Percentiles rank a stretch among this genome's conserved stretches.
Conservation (phyloP, 257 asterid species). For the Fraxinus anomala region DNA sequence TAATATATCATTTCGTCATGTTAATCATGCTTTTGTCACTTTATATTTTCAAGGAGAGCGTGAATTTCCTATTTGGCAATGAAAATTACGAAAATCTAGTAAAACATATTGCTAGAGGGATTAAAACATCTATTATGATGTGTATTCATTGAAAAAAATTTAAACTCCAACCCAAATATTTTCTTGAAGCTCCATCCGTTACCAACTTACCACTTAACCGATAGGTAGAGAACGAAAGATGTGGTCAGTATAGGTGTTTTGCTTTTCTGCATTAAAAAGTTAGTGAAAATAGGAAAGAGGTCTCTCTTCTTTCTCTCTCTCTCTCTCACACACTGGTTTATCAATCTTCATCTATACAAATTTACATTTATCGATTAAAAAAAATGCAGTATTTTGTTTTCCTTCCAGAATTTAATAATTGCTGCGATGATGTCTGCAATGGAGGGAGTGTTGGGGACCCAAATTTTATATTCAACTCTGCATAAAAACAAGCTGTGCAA, state of each 20-base stretch:
- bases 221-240: not conserved
- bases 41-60: no score
- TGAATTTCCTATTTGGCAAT: no score
- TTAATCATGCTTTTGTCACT: no score
- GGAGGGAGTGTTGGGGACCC: constrained; percentile 46
- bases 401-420: constrained; percentile 27
- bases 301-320: not conserved
- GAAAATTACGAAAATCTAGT: no score
- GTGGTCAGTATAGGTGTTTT: constrained; percentile 11
- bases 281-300: constrained; percentile 11
- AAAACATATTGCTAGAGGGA: no score
- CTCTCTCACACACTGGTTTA: not conserved
- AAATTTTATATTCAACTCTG: constrained; percentile 46
- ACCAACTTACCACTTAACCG: not conserved
- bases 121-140: no score
- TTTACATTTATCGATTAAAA: not conserved
- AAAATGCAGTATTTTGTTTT: constrained; percentile 21
- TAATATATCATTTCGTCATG: no score
- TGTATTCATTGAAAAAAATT: no score
- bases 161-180: no score
- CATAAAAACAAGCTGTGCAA: constrained; percentile 65
- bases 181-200: no score
- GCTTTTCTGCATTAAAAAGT: constrained; percentile 31
- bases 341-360: no score
- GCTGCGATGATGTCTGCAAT: constrained; percentile 46